Conservation (phyloP, 805 yeast species). For the Barnettozyma populi region DNA sequence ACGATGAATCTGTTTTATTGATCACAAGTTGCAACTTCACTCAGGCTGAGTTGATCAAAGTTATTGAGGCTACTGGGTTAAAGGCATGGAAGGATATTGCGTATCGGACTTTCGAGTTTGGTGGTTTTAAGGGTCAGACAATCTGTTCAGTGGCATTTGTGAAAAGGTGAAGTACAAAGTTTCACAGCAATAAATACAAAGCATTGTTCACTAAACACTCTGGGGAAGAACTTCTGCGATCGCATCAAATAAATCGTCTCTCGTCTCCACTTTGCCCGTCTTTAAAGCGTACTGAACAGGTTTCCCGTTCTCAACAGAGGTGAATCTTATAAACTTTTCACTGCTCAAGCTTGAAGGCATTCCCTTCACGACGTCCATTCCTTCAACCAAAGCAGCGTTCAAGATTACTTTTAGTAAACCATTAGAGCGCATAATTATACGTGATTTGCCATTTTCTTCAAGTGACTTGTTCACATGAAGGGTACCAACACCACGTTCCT, state of each 20-base stretch:
- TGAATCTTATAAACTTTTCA: slow-evolving; percentile 75
- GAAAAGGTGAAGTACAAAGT: slow-evolving; percentile 22
- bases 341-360: slow-evolving; percentile 80
- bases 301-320: slow-evolving; percentile 55
- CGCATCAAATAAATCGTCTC: slow-evolving; percentile 51
- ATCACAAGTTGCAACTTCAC: slow-evolving; percentile 96
- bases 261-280: slow-evolving; percentile 55
- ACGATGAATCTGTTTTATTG: slow-evolving; percentile 51
- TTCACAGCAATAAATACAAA: background rate
- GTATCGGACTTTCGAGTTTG: slow-evolving; percentile 83
- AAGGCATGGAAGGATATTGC: slow-evolving; percentile 59
- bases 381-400: slow-evolving; percentile 61
- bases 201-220: slow-evolving; percentile 5
- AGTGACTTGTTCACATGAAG: slow-evolving; percentile 63
- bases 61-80: slow-evolving; percentile 39
- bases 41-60: slow-evolving; percentile 58
- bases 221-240: slow-evolving; percentile 30
- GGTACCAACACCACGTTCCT: slow-evolving; percentile 87
- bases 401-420: slow-evolving; percentile 79
- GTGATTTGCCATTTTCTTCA: slow-evolving; percentile 33
- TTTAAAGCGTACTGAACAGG: slow-evolving; percentile 84
- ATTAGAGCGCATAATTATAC: slow-evolving; percentile 88
- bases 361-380: slow-evolving; percentile 66
- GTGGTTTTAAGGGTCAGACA: slow-evolving; percentile 84
- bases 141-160: slow-evolving; percentile 82